These are phyloP conservation scores for Coemansia sp. DNA, from an alignment of 192 early-diverging fungal species.

Conservation along the genomic window DNA sequence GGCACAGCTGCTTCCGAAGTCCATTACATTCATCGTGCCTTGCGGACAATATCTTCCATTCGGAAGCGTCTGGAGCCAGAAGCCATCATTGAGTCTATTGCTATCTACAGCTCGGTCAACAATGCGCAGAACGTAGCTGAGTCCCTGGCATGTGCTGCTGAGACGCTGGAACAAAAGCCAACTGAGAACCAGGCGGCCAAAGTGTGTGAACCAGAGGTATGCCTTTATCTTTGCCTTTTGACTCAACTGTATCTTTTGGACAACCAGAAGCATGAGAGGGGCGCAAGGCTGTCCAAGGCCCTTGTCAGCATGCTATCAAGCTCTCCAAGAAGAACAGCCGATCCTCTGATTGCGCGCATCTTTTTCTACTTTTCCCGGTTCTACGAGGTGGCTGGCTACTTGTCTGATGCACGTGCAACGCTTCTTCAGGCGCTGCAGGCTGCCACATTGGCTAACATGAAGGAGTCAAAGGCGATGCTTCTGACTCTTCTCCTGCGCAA, in stretches of 20 bases:
- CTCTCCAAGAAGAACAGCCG: constrained; percentile 86
- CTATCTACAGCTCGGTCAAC: constrained; percentile 40
- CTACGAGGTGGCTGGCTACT: constrained; percentile 71
- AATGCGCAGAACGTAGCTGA: constrained; percentile 23
- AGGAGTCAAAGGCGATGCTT: constrained; percentile 83
- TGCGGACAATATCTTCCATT: constrained; percentile 77
- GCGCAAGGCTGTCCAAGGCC: constrained; percentile 64
- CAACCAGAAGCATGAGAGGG: constrained; percentile 68
- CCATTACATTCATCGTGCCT: constrained; percentile 84
- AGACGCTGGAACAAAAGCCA: constrained; percentile 16
- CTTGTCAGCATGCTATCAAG: constrained; percentile 65
- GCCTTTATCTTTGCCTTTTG: constrained; percentile 82
- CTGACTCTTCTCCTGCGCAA: constrained; percentile 90
- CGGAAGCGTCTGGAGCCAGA: constrained; percentile 74
- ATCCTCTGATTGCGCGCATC: constrained; percentile 83
- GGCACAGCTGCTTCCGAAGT: constrained; percentile 82
- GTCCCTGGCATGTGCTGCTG: constrained; percentile 19
- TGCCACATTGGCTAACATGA: constrained; percentile 86
- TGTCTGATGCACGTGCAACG: constrained; percentile 74
- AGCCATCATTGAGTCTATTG: constrained; percentile 63
- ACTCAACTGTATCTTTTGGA: constrained; percentile 84
- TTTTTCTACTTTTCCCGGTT: constrained; percentile 95
- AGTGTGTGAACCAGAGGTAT: constrained; percentile 71
- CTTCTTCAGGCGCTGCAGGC: constrained; percentile 86
- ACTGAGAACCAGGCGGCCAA: constrained; percentile 20